Conservation (phyloP, 345 rosid species). For the Gossypium longicalyx region DNA sequence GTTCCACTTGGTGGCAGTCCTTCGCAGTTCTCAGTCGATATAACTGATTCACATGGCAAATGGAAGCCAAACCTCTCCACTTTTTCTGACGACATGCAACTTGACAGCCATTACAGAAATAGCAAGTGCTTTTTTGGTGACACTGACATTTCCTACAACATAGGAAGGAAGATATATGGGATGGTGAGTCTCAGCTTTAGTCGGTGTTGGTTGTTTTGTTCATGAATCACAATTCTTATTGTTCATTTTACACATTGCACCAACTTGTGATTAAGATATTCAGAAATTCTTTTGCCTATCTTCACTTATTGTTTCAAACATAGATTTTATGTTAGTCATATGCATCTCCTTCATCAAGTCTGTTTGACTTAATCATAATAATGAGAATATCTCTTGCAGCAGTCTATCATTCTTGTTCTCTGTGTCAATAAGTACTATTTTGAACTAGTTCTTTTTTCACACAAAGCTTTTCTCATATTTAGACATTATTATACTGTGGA, state of each 20-base stretch:
- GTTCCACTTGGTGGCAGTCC: slow-evolving; percentile 27
- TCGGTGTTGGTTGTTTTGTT: background rate
- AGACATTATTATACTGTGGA: background rate
- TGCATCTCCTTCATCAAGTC: slow-evolving; percentile 6
- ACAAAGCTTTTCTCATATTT: background rate
- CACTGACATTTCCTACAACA: slow-evolving; percentile 18
- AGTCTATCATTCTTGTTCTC: background rate
- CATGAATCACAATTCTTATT: background rate
- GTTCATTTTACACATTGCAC: slow-evolving; percentile 14
- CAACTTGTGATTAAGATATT: slow-evolving; percentile 17
- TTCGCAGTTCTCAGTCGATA: slow-evolving; percentile 31
- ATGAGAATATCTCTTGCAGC: too few species aligned
- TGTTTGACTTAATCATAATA: background rate
- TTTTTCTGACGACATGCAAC: slow-evolving; percentile 25
- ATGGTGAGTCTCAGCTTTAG: slow-evolving; percentile 37
- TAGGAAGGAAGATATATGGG: slow-evolving; percentile 32
- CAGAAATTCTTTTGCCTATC: slow-evolving; percentile 4
- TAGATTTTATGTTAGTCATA: slow-evolving; percentile 8
- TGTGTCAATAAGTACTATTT: background rate
- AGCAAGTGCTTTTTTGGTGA: slow-evolving; percentile 30
- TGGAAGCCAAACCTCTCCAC: slow-evolving; percentile 23
- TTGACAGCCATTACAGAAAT: slow-evolving; percentile 28
- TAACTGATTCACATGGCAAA: slow-evolving; percentile 26
- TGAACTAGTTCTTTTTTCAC: background rate
- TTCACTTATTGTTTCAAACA: background rate